A percentile compares a stretch with the other conserved stretches of the same genome.
phyloP scores from a whole-genome alignment of 805 yeast species.

The Spathaspora sp. region DNA sequence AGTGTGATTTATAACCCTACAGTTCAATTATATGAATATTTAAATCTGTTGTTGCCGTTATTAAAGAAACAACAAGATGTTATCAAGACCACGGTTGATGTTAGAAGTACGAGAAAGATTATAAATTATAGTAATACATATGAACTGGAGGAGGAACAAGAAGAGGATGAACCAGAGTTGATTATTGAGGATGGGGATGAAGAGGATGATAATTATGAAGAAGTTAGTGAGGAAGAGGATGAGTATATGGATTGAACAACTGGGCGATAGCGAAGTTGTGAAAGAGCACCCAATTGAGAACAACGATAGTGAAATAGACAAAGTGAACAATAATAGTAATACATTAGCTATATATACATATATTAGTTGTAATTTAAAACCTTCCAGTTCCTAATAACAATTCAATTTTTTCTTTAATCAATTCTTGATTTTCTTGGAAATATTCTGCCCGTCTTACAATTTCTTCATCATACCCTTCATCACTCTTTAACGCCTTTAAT shows the following conservation, averaged over 20 bases:
- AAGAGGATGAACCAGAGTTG: slow-evolving; percentile 6
- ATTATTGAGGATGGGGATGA: slow-evolving; percentile 9
- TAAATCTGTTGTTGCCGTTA: slow-evolving; percentile 24
- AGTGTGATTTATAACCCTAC: slow-evolving; percentile 4
- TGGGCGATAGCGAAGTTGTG: neutral
- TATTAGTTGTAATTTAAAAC: slow-evolving; percentile 19
- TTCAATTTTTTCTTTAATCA: slow-evolving; percentile 75
- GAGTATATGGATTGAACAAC: slow-evolving; percentile 13
- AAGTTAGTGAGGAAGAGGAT: slow-evolving; percentile 15
- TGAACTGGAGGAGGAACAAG: slow-evolving; percentile 7
- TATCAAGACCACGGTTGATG: neutral
- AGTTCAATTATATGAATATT: slow-evolving; percentile 24
- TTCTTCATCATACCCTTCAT: slow-evolving; percentile 87
- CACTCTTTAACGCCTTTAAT: slow-evolving; percentile 81
- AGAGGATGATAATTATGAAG: slow-evolving; percentile 18
- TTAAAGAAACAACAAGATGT: slow-evolving; percentile 21
- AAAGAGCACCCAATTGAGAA: neutral
- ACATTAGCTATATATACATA: neutral
- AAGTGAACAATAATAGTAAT: too few species aligned
- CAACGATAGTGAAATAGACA: too few species aligned
- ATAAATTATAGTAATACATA: slow-evolving; percentile 15
- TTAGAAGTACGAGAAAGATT: slow-evolving; percentile 13
- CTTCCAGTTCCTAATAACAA: slow-evolving; percentile 61
- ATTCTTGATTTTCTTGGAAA: slow-evolving; percentile 61
- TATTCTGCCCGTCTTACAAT: slow-evolving; percentile 79